Conservation (phyloP, 2,329 filamentous ascomycete species). For the Conoideocrella luteorostrata region DNA sequence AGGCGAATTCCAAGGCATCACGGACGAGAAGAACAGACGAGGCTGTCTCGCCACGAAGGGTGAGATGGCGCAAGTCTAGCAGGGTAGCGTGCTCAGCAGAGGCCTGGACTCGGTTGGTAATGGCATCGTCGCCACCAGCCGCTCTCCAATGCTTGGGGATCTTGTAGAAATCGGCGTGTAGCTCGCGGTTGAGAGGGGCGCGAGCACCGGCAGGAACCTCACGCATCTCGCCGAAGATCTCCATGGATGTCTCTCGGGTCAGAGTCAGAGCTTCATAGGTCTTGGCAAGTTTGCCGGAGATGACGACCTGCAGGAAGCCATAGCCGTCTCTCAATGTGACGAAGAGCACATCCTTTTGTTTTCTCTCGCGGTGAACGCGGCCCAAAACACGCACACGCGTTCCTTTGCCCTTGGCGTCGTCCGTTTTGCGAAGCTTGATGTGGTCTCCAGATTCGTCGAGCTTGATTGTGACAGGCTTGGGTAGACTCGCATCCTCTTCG, state of each 20-base stretch:
- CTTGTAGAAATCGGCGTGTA: constrained; percentile 85
- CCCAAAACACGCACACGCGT: constrained; percentile 74
- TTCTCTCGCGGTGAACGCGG: constrained; percentile 71
- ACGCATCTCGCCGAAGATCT: constrained; percentile 76
- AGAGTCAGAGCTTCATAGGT: constrained; percentile 88
- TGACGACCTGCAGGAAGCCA: constrained; percentile 25
- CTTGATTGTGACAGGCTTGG: constrained; percentile 69
- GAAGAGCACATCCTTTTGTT: constrained; percentile 81
- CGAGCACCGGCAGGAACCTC: constrained; percentile 71
- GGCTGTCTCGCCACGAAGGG: constrained; percentile 75
- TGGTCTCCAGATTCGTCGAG: constrained; percentile 23
- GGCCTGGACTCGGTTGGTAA: constrained; percentile 67
- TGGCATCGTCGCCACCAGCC: constrained; percentile 81
- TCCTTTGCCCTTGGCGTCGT: constrained; percentile 49
- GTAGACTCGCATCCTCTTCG: constrained; percentile 63
- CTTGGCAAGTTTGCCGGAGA: constrained; percentile 74
- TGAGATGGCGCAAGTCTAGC: constrained; percentile 77
- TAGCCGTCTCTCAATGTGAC: constrained; percentile 82
- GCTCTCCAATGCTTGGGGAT: constrained; percentile 62
- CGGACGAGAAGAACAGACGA: constrained; percentile 86
- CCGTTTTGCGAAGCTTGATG: constrained; percentile 23
- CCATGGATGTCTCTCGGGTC: constrained; percentile 80
- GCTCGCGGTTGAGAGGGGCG: constrained; percentile 77
- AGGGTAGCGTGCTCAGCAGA: constrained; percentile 53
- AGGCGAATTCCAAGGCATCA: constrained; percentile 72